A percentile compares a stretch with the other conserved stretches of the same genome.
Evolutionary conservation across 768 basidiomycete species (phyloP).

Genomic region (Hysterangium stoloniferum): DNA sequence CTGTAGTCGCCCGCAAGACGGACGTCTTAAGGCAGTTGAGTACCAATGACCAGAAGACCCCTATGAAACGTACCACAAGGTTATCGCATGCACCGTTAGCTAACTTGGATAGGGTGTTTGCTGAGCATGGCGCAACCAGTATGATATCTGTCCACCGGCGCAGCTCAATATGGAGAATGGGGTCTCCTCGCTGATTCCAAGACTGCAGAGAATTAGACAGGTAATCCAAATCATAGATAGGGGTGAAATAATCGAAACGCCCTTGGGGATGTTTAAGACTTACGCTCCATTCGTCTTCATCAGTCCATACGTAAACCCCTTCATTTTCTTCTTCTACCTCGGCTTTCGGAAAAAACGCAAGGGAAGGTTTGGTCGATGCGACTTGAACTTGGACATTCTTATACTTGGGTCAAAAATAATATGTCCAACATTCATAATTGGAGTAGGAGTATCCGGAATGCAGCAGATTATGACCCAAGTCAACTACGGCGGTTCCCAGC

Average conservation of each 20-base stretch:
- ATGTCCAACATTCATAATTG: background rate
- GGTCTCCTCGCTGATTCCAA: constrained; percentile 73
- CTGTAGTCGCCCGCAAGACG: constrained; percentile 75
- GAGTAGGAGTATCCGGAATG: background rate
- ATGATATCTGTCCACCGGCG: constrained; percentile 93
- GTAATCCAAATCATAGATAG: background rate
- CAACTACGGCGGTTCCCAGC: constrained; percentile 13
- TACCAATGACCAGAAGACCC: background rate
- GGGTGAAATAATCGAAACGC: background rate
- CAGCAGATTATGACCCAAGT: constrained; percentile 10
- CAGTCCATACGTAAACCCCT: constrained; percentile 73
- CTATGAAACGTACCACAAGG: constrained; percentile 48
- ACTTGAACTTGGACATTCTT: constrained; percentile 72
- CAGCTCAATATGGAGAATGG: constrained; percentile 94
- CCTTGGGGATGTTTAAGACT: constrained; percentile 20
- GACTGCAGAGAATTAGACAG: constrained; percentile 34
- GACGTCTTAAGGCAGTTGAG: too few relatives aligned
- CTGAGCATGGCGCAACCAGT: constrained; percentile 90
- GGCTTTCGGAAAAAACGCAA: constrained; percentile 59
- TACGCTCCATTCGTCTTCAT: constrained; percentile 91
- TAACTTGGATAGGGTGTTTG: constrained; percentile 94
- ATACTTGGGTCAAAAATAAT: constrained; percentile 43
- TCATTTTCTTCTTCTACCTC: constrained; percentile 38
- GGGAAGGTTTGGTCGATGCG: constrained; percentile 68
- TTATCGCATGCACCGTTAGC: constrained; percentile 87